phyloP scores from a whole-genome alignment of 306 rosid species.

The peach (Prunus persica) region DNA sequence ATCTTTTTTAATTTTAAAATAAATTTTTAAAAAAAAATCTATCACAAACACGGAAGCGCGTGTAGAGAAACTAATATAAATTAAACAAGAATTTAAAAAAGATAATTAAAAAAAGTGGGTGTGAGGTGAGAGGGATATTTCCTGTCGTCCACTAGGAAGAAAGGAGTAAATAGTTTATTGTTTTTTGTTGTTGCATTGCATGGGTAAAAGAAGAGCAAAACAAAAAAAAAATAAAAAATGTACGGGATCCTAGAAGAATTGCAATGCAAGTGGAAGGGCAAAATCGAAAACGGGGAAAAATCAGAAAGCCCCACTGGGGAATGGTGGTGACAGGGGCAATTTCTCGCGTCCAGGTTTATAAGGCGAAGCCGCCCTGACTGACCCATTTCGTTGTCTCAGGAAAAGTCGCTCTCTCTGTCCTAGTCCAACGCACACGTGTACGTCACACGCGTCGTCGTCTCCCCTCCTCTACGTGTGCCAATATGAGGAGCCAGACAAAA shows the following conservation, averaged over 20 bases:
- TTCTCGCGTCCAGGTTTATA: background rate
- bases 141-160: background rate
- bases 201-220: background rate
- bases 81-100: background rate
- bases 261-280: conserved; percentile 13
- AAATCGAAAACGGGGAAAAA: background rate
- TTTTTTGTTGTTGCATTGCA: background rate
- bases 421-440: conserved; percentile 11
- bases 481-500: background rate
- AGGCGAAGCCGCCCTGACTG: conserved; percentile 48
- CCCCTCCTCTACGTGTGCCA: background rate
- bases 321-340: background rate
- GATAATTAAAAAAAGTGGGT: background rate
- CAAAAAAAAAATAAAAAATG: background rate
- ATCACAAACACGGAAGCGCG: rapidly evolving
- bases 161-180: background rate
- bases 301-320: background rate
- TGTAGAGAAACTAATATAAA: background rate
- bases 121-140: background rate
- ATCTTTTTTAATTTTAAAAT: too few relatives aligned
- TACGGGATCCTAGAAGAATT: conserved; percentile 1
- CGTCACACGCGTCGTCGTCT: background rate
- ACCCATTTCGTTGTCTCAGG: conserved; percentile 23
- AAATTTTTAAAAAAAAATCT: too few relatives aligned
- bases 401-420: background rate